Base-by-base conservation (phyloP, 257 asterid genomes). In the Gynochthodes officinalis region DNA sequence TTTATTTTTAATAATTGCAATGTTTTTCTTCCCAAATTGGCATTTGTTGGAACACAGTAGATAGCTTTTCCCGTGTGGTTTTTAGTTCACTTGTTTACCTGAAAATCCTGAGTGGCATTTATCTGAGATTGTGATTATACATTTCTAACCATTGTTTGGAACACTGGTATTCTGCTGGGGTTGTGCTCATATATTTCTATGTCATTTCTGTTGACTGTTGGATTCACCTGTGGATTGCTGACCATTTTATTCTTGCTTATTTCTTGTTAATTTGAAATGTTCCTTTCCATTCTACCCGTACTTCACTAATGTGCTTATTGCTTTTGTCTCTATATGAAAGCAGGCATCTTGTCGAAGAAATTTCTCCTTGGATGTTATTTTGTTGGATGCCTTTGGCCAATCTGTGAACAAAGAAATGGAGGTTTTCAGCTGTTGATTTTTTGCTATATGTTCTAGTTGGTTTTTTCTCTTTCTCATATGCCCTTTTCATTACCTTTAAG, bases 281-380 rank as follows among this genome's bases (percentile, higher is more conserved):
- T 32, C 37, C 30, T 11, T 39, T 8, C 1, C 23, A 43, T 3
- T 71, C 16, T 33, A n/a, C 71, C 46, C 44, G 32, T 53, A 50
- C 57, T 67, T 58, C 64, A 66, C 39, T 7, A 37, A 6, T 75
- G 18, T 16, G 54, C 49, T 49, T 70, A 59, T 62, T 21, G 18
- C 14, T 61, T 37, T 74, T 61, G 44, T 68, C 35, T 78, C 76
- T 64, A 69, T 74, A 48, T 43, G 76, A 69, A 66, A 69, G 59
- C 88, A 93, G 98, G 96, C 96, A 78, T 90, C 97, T 46, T 93
- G 97, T 79, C 89, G 97, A 67, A 86, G 93, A 84, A 86, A 84
- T 59, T 89, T 90, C 74, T 86, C 97, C 69, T 54, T 93, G 83
- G 97, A 93, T 78, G 90, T 89, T 49, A 75, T 81, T 23, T 82